Base-by-base conservation (phyloP, 768 basidiomycete species). In the Agrocybe praecox region DNA sequence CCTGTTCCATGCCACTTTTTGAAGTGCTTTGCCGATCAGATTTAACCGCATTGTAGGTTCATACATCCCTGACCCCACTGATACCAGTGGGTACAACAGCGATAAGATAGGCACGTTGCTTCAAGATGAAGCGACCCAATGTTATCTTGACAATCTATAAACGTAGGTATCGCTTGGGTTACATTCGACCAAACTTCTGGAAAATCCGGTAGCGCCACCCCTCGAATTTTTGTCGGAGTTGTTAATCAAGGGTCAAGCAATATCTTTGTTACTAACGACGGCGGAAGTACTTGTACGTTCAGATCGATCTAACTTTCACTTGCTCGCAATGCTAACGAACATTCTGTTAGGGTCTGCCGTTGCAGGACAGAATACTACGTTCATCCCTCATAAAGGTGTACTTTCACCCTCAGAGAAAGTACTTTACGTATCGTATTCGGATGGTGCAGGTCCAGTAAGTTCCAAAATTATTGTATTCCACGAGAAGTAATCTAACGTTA, bases 141-240 rank as follows among this genome's bases (percentile, higher is more conserved):
- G 23, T 15, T 17, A n/a, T n/a, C 15, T 42, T 33, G 15, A 14
- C 33, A 11, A 40, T 45, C 29, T 53, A n/a, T 51, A 36, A 17
- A 19, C 15, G 23, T 52, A 73, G 78, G 79, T 36, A 76, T 87
- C 51, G 68, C 84, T n/a, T 88, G 81, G 78, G 83, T 88, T 29
- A 86, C 85, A 0, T 87, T 87, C 60, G 85, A 87, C 61, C 71
- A 78, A 43, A 77, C 83, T 6, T 80, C 84, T n/a, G 83, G 84
- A 6, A 69, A 75, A 2, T 72, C 75, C 23, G 84, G 85, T 19
- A 67, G 65, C 6, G 74, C 85, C 0, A 87, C 85, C 14, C 82
- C 77, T 24, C 81, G 85, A 46, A 88, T 89, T 33, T 88, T 88
- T 53, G 85, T 87, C 32, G 87, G 87, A 54, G 86, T 89, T 24